phyloP scores from a whole-genome alignment of 176 grass and related monocot genomes.

The Juncus inflexus region DNA sequence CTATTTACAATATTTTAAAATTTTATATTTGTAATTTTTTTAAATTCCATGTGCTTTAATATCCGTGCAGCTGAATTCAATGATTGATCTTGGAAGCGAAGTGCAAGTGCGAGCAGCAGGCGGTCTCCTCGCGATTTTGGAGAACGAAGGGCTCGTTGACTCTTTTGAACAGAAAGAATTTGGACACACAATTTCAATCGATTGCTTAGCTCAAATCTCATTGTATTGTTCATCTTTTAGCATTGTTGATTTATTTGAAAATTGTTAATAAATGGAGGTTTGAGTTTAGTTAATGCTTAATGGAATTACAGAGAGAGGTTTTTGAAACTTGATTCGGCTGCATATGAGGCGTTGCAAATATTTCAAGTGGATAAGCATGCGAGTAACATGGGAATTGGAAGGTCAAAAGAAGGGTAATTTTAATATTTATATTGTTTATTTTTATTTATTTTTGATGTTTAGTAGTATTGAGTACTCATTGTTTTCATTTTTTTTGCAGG shows the following conservation, averaged over 20 bases:
- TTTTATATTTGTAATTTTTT: no score
- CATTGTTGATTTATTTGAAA: conserved; percentile 11
- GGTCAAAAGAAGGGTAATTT: conserved; percentile 87
- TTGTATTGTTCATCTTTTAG: conserved; percentile 61
- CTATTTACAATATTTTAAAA: no score
- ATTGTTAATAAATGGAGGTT: background rate
- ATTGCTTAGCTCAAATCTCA: conserved; percentile 84
- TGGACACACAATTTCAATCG: conserved; percentile 78
- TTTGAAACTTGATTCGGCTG: conserved; percentile 90
- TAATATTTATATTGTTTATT: conserved; percentile 7
- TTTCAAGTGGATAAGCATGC: conserved; percentile 98
- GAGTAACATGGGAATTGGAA: conserved; percentile 97
- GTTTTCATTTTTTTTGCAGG: conserved; percentile 44
- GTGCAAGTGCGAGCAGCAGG: conserved; percentile 94
- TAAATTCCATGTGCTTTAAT: conserved; percentile 1
- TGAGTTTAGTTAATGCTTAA: background rate
- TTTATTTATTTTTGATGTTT: conserved; percentile 25
- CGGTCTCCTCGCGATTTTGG: conserved; percentile 94
- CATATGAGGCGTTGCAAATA: conserved; percentile 90
- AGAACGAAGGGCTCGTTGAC: conserved; percentile 87
- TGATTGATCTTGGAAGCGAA: conserved; percentile 98
- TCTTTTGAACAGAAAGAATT: conserved; percentile 72
- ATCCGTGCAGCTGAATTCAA: conserved; percentile 91
- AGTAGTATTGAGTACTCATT: background rate
- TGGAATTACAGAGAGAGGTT: conserved; percentile 66